Base-by-base conservation (phyloP, 2,329 filamentous ascomycete genomes). In the Colletotrichum eleusines region DNA sequence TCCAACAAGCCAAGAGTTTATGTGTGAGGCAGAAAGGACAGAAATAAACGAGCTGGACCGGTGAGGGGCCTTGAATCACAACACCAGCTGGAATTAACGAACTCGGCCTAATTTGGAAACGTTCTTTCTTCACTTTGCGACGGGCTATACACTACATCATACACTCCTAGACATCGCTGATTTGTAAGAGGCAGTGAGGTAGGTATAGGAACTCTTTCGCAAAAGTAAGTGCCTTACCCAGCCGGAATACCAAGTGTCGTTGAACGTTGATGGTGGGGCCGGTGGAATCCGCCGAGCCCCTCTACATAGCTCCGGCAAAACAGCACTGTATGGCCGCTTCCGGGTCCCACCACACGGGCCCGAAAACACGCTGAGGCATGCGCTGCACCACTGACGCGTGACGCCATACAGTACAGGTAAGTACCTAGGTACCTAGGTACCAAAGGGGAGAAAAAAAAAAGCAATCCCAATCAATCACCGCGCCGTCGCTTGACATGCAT, bases 341-440 rank as follows among this genome's bases (percentile, higher is more conserved):
- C 48, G 44, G 23, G 40, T 48, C 38, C 58, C 64, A 48, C 64
- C 46, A 14, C 23, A 35, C 28, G 53, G 61, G 18, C 51, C 31
- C 38, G 48, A 38, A 18, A 42, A 66, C 54, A 58, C 62, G 66
- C 54, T 60, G 66, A 23, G 59, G 23, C 54, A 64, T 46, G 66
- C 61, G 54, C 61, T 65, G 53, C 44, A 54, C 53, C 28, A 59
- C 46, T 9, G 44, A 69, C 66, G 66, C 66, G 66, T 66, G 61
- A 69, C 61, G 66, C 66, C 53, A 66, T 48, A 11, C 60, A 46
- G 46, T n/a, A n/a, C n/a, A n/a, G n/a, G n/a, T 53, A 28, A 16
- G 16, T 35, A 20, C 40, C 40, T 42, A 42, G 16, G 16, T 20
- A 42, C 18, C 40, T 20, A 20, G 5, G 16, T 42, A 42, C 16